Evolutionary conservation across 768 basidiomycete genomes (phyloP), one percentile per base, ranked within the genome.

Genomic region (Pulveroboletus ravenelii): DNA sequence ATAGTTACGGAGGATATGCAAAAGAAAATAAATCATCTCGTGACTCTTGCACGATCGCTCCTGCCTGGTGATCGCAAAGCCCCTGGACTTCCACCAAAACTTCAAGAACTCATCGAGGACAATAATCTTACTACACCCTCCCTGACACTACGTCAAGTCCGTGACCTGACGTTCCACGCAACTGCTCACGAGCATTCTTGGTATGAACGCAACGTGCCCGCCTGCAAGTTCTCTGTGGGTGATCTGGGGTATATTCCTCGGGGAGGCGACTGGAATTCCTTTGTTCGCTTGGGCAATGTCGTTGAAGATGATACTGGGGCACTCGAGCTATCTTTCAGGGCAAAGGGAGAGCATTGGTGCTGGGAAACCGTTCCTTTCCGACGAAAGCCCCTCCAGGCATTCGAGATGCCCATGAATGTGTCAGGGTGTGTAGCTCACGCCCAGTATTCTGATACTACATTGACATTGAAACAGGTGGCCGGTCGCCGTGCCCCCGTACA

Each of bases 181-280:
- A 59, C 62, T 29, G 41, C 55, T 9, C 74, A 73, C 41, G 63
- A 70, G n/a, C 70, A 74, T 47, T 61, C 63, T 9, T 78, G 76
- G 76, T 61, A 65, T 8, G 67, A 73, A 52, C 68, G 63, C 25
- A 64, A 66, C 13, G 73, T 78, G 27, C 70, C 72, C 2, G 61
- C 73, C 2, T 64, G 70, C 53, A 70, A 70, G 45, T 76, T 73
- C 49, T 38, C 56, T 5, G 69, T 74, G 18, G 77, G 78, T 8
- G 77, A 79, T 50, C 54, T 75, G 23, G 77, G 77, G 14, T 78
- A 76, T 48, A 58, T 77, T 31, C 71, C 71, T 0, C 41, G 50
- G 0, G 69, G 67, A 6, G 59, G 60, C 39, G 66, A 65, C 25
- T 76, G 76, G 60, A 47, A 54, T 5, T 63, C 69, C 3, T 78